phyloP scores from a whole-genome alignment of 306 rosid genomes.

The Prunus campanulata region DNA sequence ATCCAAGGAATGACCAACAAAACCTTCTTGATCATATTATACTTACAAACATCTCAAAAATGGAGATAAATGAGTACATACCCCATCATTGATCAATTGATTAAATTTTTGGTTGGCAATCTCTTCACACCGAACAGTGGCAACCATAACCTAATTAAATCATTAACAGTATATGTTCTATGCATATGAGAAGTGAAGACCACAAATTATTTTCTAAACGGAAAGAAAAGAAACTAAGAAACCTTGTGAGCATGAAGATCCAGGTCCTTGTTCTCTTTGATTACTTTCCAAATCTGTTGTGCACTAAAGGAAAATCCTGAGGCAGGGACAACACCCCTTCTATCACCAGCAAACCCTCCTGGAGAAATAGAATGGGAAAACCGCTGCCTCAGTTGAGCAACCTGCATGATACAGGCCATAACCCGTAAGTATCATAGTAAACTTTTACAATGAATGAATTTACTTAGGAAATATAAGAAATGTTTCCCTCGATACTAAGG shows the following conservation, averaged over 20 bases:
- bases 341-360: constrained; percentile 92
- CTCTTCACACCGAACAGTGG: constrained; percentile 92
- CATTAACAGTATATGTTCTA: background rate
- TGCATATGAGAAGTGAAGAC: constrained; percentile 13
- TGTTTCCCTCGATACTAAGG: background rate
- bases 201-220: constrained; percentile 11
- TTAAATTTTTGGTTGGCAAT: constrained; percentile 60
- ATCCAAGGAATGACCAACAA: constrained; percentile 6
- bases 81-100: constrained; percentile 53
- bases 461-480: background rate
- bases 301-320: constrained; percentile 82
- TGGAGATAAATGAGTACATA: constrained; percentile 22
- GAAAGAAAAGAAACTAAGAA: constrained; percentile 15
- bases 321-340: constrained; percentile 83
- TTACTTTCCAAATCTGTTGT: constrained; percentile 83
- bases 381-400: constrained; percentile 71
- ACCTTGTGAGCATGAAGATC: constrained; percentile 98
- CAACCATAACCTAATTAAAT: constrained; percentile 78
- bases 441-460: constrained; percentile 28
- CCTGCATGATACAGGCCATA: constrained; percentile 43
- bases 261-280: constrained; percentile 83
- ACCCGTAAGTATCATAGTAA: background rate
- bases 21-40: background rate
- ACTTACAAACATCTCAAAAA: background rate
- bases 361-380: constrained; percentile 72